A percentile compares a stretch with the other conserved stretches of the same genome.
These are phyloP conservation scores for Cercospora sp. DNA, from an alignment of 2,329 filamentous ascomycete genomes.

Conservation along the genomic window DNA sequence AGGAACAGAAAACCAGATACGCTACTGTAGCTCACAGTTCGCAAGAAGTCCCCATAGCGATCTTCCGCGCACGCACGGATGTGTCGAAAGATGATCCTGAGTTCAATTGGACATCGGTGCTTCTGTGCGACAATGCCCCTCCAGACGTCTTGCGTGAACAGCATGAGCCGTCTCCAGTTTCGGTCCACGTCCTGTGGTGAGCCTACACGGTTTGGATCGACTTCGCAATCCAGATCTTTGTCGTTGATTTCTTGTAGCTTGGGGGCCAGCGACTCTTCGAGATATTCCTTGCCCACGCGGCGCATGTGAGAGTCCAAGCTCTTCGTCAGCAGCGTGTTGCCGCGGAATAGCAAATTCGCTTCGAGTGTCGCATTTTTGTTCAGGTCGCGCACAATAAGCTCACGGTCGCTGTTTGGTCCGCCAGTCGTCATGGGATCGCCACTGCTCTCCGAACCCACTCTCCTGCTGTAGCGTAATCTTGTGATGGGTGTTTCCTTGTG, in stretches of 20 bases:
- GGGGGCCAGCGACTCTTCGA: constrained; percentile 82
- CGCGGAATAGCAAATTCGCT: constrained; percentile 90
- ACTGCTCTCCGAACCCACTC: constrained; percentile 69
- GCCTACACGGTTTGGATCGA: constrained; percentile 79
- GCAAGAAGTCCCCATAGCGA: constrained; percentile 87
- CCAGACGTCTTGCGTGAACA: constrained; percentile 81
- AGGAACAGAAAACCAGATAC: constrained; percentile 94
- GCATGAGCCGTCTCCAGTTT: constrained; percentile 78
- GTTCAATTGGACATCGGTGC: constrained; percentile 72
- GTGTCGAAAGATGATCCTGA: constrained; percentile 84
- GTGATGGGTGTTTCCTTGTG: constrained; percentile 75
- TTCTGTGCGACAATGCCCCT: constrained; percentile 76
- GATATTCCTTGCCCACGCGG: constrained; percentile 85
- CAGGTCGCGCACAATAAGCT: constrained; percentile 73
- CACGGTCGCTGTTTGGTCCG: constrained; percentile 58
- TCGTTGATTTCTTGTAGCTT: constrained; percentile 89
- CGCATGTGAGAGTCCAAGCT: constrained; percentile 95
- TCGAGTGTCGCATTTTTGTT: constrained; percentile 78
- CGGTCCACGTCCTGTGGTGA: constrained; percentile 70
- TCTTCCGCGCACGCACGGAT: constrained; percentile 91
- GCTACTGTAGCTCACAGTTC: constrained; percentile 87
- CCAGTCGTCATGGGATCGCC: constrained; percentile 50
- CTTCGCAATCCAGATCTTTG: constrained; percentile 87
- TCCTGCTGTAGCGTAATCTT: constrained; percentile 64
- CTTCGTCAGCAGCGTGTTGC: constrained; percentile 91